These are phyloP conservation scores for Ceratobasidium sp. DNA, from an alignment of 1,284 basidiomycete genomes.

Conservation along the genomic window DNA sequence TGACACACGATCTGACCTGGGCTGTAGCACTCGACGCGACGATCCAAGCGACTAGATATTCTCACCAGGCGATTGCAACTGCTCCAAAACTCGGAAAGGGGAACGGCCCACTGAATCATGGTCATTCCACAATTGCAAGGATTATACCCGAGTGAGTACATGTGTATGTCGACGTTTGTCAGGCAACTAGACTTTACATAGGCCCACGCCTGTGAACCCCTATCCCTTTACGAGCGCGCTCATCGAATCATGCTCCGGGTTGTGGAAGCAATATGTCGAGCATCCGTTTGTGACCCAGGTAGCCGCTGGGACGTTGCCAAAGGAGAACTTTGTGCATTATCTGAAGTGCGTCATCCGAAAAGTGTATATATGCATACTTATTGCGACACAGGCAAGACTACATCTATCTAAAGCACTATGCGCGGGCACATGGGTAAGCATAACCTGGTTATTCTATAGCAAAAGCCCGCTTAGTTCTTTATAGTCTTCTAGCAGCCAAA, in stretches of 20 bases:
- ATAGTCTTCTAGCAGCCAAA: constrained; percentile 80
- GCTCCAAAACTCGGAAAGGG: constrained; percentile 76
- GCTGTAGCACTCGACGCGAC: constrained; percentile 47
- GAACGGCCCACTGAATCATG: constrained; percentile 87
- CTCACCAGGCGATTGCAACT: constrained; percentile 77
- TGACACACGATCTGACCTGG: not conserved
- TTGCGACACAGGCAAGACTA: constrained; percentile 69
- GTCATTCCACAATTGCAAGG: constrained; percentile 65
- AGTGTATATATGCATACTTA: constrained; percentile 5
- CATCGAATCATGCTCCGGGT: constrained; percentile 61
- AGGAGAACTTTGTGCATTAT: constrained; percentile 80
- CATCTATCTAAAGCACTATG: constrained; percentile 79
- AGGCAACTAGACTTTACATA: constrained; percentile 47
- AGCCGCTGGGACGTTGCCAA: constrained; percentile 72
- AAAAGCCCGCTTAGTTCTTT: not conserved
- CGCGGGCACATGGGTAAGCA: constrained; percentile 70
- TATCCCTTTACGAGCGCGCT: constrained; percentile 75
- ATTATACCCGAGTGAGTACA: constrained; percentile 62
- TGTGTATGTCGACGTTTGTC: not conserved
- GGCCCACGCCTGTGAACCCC: constrained; percentile 66
- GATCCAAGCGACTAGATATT: constrained; percentile 69
- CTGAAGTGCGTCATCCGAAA: constrained; percentile 63
- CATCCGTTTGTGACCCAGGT: constrained; percentile 84
- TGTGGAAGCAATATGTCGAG: constrained; percentile 81
- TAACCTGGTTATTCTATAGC: not conserved